phyloP scores from a whole-genome alignment of 2,329 filamentous ascomycete genomes.

The Fusarium sororula region DNA sequence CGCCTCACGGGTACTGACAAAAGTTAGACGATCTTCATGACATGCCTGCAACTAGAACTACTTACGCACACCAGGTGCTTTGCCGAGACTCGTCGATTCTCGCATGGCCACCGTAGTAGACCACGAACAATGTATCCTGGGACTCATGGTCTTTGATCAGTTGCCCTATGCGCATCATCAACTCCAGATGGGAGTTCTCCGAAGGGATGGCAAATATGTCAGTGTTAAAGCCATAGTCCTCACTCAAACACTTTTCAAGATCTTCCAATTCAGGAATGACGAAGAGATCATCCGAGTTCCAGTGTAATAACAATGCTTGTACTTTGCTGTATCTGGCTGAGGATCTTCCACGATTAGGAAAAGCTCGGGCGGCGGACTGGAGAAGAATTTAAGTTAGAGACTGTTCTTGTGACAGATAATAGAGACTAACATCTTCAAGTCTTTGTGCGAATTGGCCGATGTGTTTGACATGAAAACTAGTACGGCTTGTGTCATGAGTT shows the following conservation, averaged over 20 bases:
- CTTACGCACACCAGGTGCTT: slow-evolving; percentile 68
- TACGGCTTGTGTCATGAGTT: slow-evolving; percentile 66
- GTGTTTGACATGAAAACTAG: slow-evolving; percentile 67
- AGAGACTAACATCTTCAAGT: slow-evolving; percentile 60
- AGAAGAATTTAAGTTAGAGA: slow-evolving; percentile 5
- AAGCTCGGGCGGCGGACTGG: slow-evolving; percentile 64
- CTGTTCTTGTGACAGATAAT: neutral
- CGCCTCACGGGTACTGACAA: slow-evolving; percentile 56
- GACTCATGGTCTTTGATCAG: slow-evolving; percentile 67
- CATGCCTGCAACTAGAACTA: slow-evolving; percentile 20
- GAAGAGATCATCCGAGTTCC: slow-evolving; percentile 67
- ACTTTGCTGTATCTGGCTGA: slow-evolving; percentile 66
- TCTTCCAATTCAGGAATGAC: slow-evolving; percentile 67
- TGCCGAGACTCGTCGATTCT: slow-evolving; percentile 68
- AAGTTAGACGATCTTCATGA: slow-evolving; percentile 11
- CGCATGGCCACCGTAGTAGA: slow-evolving; percentile 69
- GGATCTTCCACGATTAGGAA: slow-evolving; percentile 63
- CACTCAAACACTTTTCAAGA: slow-evolving; percentile 62
- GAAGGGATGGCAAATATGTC: slow-evolving; percentile 67
- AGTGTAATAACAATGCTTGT: slow-evolving; percentile 63
- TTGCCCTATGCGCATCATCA: slow-evolving; percentile 65
- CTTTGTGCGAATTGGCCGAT: slow-evolving; percentile 63
- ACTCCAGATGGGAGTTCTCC: slow-evolving; percentile 65
- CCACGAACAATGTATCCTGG: slow-evolving; percentile 63
- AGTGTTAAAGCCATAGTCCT: slow-evolving; percentile 65